phyloP scores from a whole-genome alignment of 306 rosid genomes.

The Psophocarpus tetragonolobus region DNA sequence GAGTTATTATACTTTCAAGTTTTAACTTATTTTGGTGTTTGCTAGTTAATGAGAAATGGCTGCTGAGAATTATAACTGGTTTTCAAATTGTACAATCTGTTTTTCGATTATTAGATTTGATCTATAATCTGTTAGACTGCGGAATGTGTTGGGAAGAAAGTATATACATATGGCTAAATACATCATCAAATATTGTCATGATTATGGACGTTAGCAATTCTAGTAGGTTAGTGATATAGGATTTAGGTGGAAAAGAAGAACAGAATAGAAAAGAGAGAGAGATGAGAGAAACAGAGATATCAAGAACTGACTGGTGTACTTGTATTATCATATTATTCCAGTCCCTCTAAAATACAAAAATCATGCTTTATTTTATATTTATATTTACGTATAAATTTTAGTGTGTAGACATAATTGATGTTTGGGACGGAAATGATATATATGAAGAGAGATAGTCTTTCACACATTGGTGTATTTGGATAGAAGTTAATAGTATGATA shows the following conservation, averaged over 20 bases:
- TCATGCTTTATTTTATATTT: not conserved
- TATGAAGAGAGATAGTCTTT: not conserved
- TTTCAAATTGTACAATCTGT: not conserved
- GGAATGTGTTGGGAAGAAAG: not conserved
- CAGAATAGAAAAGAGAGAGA: not conserved
- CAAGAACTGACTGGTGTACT: not conserved
- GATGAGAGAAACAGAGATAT: not conserved
- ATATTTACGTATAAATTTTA: not conserved
- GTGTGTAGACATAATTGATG: not conserved
- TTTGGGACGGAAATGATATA: not conserved
- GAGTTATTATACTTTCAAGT: not conserved
- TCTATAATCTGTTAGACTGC: not conserved
- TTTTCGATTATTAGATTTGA: not conserved
- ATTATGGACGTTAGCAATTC: not conserved
- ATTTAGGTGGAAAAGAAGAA: not conserved
- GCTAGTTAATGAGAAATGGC: not conserved
- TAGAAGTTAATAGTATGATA: not conserved
- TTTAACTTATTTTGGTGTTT: not conserved
- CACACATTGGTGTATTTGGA: not conserved
- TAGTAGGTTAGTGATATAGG: not conserved
- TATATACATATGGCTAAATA: not conserved
- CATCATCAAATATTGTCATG: not conserved
- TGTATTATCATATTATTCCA: not conserved
- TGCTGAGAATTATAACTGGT: not conserved
- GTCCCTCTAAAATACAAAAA: not conserved